phyloP scores from a whole-genome alignment of 768 basidiomycete genomes.

The Boletales sp. region DNA sequence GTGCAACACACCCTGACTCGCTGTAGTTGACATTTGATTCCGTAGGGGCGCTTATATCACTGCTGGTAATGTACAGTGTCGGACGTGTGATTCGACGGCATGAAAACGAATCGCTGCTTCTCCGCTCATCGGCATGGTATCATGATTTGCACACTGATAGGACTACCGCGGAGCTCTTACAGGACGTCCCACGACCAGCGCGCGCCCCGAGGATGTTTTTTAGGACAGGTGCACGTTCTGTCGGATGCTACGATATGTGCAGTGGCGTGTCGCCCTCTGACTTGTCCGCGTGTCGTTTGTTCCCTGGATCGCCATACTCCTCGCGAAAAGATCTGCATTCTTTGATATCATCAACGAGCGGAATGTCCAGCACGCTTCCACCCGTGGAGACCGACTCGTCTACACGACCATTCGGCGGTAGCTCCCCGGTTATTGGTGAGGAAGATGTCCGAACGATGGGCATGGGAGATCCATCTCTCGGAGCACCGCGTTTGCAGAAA shows the following conservation, averaged over 20 bases:
- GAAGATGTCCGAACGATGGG: background rate
- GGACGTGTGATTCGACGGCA: slow-evolving; percentile 57
- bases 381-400: slow-evolving; percentile 11
- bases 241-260: background rate
- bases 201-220: slow-evolving; percentile 1
- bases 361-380: slow-evolving; percentile 10
- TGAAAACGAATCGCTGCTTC: slow-evolving; percentile 53
- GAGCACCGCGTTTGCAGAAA: background rate
- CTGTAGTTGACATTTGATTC: slow-evolving; percentile 8
- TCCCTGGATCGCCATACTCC: slow-evolving; percentile 4
- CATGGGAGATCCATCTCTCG: slow-evolving; percentile 5
- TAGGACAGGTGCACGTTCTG: slow-evolving; percentile 1
- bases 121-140: slow-evolving; percentile 43
- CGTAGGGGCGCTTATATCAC: slow-evolving; percentile 53
- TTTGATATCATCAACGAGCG: slow-evolving; percentile 9
- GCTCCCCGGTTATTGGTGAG: background rate
- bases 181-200: background rate
- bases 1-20: slow-evolving; percentile 13
- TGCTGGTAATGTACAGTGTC: slow-evolving; percentile 57
- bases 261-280: background rate
- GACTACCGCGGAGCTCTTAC: slow-evolving; percentile 4
- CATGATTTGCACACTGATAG: slow-evolving; percentile 30
- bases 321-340: slow-evolving; percentile 11
- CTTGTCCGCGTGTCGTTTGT: slow-evolving; percentile 6
- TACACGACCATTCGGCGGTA: background rate